Evolutionary conservation across 2,329 filamentous ascomycete species (phyloP), one percentile per base, ranked within the genome.

Genomic region (Aspergillus texensis): DNA sequence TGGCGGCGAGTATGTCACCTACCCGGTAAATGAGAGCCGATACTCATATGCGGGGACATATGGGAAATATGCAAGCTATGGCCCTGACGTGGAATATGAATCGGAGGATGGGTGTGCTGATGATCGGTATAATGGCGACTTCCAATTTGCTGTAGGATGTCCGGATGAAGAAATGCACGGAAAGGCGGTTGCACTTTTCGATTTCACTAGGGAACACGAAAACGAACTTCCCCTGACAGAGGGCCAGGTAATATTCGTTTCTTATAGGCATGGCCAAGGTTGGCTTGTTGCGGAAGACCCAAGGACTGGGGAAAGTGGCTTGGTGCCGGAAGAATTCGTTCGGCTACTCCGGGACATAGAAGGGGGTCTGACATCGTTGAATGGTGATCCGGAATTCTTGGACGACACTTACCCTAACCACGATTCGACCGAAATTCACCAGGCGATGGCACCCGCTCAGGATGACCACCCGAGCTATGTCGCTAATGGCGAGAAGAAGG

Each of bases 91-190:
- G 28, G 75, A 71, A 26, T 70, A 75, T 55, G 75, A 79, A 48
- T 79, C 79, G 6, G 80, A 83, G 58, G 79, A 79, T 45, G 78
- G 79, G 21, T 85, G 84, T 63, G 88, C 88, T 2, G 87, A 88
- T 65, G 83, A 86, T 65, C 88, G 93, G 71, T 96, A 94, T 78
- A 96, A 93, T 53, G 88, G 91, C 68, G 92, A 97, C 78, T 97
- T 96, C 76, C 92, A 96, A 71, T 97, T 97, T 77, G 96, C 93
- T 21, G 96, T 97, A 70, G 94, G 92, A 19, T 96, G 92, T 16
- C 93, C 94, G 6, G 95, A 98, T 76, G 94, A 98, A 79, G 93
- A 98, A 77, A 97, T 97, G 87, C 94, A 97, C 74, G 95, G 95
- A 56, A 97, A 96, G 76, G 94, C 93, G 12, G 92, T 99, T 32